A percentile compares a stretch with the other conserved stretches of the same genome.
These are phyloP conservation scores for Pseudogymnoascus sp. DNA, from an alignment of 2,329 filamentous ascomycete species.

Conservation along the genomic window DNA sequence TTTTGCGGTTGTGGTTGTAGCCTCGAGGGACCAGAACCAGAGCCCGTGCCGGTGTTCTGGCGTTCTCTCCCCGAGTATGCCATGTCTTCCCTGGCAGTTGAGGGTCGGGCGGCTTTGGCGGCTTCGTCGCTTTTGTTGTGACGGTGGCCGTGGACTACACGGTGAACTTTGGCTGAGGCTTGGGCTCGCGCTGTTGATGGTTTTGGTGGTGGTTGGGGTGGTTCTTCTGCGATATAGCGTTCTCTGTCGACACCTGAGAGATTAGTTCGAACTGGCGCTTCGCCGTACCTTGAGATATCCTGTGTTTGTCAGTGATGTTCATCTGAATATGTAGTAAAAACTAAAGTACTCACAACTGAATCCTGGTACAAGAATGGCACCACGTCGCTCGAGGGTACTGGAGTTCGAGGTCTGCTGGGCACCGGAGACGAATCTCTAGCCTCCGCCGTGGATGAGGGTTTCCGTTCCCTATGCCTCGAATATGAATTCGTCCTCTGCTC, in stretches of 20 bases:
- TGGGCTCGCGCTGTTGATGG: conserved; percentile 56
- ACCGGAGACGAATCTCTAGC: conserved; percentile 68
- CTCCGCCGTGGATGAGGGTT: conserved; percentile 72
- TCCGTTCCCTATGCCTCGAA: conserved; percentile 62
- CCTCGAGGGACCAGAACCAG: conserved; percentile 21
- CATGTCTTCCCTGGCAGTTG: conserved; percentile 31
- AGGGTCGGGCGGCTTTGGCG: conserved; percentile 59
- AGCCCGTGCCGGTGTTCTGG: not conserved
- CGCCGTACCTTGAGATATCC: conserved; percentile 72
- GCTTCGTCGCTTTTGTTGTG: conserved; percentile 68
- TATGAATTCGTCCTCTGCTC: conserved; percentile 60
- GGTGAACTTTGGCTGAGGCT: conserved; percentile 53
- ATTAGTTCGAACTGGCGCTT: conserved; percentile 67
- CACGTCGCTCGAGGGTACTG: conserved; percentile 82
- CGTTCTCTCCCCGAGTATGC: conserved; percentile 40
- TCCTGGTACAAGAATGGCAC: conserved; percentile 97
- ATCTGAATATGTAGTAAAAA: conserved; percentile 19
- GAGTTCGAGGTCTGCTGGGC: conserved; percentile 74
- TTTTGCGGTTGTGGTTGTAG: conserved; percentile 35
- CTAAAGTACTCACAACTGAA: conserved; percentile 54
- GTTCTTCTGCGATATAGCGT: conserved; percentile 51
- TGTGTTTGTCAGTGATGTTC: conserved; percentile 26
- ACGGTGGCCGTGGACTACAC: conserved; percentile 57
- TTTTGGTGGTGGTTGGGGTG: conserved; percentile 47
- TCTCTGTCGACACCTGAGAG: conserved; percentile 64